Base-by-base conservation (phyloP, 1,284 basidiomycete genomes). In the Inonotus hispidus region DNA sequence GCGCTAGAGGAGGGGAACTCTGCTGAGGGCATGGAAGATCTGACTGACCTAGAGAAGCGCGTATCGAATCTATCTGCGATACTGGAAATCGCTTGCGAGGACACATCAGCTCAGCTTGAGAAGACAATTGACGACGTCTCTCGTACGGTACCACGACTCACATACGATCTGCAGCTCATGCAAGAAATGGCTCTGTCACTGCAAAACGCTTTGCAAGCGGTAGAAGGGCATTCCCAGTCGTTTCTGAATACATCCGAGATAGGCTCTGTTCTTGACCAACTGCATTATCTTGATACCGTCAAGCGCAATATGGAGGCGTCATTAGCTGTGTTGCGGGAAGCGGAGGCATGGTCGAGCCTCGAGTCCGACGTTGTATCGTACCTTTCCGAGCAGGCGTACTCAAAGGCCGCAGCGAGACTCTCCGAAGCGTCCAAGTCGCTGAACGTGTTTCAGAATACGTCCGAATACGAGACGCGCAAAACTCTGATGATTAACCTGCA, bases 91-190 rank as follows among this genome's bases (percentile, higher is more conserved):
- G 85, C 92, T 29, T 87, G 85, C 49, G 89, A 93, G 71, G 94
- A 96, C 68, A 94, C 93, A 0, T 91, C 92, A 1, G 77, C 85
- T 5, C 79, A 88, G 53, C 83, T 97, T 53, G 95, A 97, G 72
- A 86, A 87, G 65, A 83, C 86, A 52, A 94, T 98, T 63, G 88
- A 93, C 69, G 93, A 95, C 69, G 91, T 96, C 53, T 92, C 93
- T 1, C 83, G 93, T 54, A 85, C 87, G 3, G 87, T 95, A 10
- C 93, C 95, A 4, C 83, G 95, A 39, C 80, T 98, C 50, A 87
- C 88, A 1, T 97, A 96, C 70, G 95, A 97, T 73, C 78, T 98
- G 21, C 94, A 97, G 71, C 95, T 96, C 74, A 95, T 97, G 85
- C 87, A 91, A 53, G 95, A 97, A 70, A 87, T 88, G 39, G 93